Conservation (phyloP, 805 yeast species). For the Wickerhamiella domercqiae region DNA sequence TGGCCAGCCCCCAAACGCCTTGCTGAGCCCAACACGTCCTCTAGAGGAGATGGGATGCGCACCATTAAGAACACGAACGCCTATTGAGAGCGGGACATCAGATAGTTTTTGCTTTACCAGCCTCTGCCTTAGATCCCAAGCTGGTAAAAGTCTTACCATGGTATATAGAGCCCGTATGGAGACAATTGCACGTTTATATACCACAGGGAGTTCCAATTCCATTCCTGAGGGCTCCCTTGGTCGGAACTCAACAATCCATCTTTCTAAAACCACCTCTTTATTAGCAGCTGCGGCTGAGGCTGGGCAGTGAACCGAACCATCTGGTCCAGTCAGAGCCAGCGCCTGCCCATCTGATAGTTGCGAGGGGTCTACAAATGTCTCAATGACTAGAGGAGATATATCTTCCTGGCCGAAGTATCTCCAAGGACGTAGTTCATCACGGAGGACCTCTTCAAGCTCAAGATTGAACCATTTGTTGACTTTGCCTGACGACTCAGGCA, state of each 20-base stretch:
- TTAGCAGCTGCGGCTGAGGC: slow-evolving; percentile 26
- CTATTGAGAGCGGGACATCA: slow-evolving; percentile 32
- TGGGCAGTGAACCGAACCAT: slow-evolving; percentile 23
- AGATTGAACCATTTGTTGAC: slow-evolving; percentile 27
- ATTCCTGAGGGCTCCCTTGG: slow-evolving; percentile 2
- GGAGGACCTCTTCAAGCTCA: slow-evolving; percentile 27
- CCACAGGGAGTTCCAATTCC: slow-evolving; percentile 40
- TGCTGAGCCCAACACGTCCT: slow-evolving; percentile 75
- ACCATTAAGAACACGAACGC: slow-evolving; percentile 55
- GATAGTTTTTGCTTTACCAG: slow-evolving; percentile 28
- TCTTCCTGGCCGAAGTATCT: slow-evolving; percentile 17
- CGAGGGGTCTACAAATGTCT: slow-evolving; percentile 59
- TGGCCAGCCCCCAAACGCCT: slow-evolving; percentile 32
- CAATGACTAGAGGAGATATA: slow-evolving; percentile 72
- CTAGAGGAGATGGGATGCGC: slow-evolving; percentile 60
- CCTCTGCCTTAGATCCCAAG: slow-evolving; percentile 39
- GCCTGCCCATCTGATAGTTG: slow-evolving; percentile 40
- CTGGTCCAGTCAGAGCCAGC: slow-evolving; percentile 29
- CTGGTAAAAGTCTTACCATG: slow-evolving; percentile 52
- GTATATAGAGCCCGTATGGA: slow-evolving; percentile 63
- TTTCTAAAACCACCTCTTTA: slow-evolving; percentile 77
- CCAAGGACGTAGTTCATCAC: slow-evolving; percentile 57
- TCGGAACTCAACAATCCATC: slow-evolving; percentile 84
- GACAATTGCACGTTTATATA: slow-evolving; percentile 60
- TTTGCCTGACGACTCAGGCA: slow-evolving; percentile 17